Base-by-base conservation (phyloP, 1,284 basidiomycete species). In the Kwoniella shivajii region DNA sequence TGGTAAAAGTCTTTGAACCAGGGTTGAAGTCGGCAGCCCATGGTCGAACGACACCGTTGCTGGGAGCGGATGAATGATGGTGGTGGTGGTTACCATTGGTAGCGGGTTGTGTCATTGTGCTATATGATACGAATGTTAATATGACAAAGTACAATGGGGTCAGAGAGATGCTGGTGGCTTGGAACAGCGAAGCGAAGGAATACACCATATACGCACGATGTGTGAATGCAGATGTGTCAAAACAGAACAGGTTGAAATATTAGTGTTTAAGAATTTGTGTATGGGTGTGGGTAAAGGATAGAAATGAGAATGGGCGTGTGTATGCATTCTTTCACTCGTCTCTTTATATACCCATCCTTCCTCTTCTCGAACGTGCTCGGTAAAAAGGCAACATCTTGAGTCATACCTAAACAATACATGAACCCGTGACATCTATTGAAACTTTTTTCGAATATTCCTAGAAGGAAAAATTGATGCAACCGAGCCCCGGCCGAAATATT, bases 21-120 rank as follows among this genome's bases (percentile, higher is more conserved):
- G 51, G 42, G 43, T 44, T 45, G 43, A 53, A 53, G 22, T 43
- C 34, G 20, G 51, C 34, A n/a, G 51, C 42, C 51, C 51, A 53
- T 3, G 51, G 51, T 44, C 51, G 29, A 22, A 53, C 24, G 10
- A 53, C 41, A 16, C 51, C 51, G 20, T 43, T 43, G 20, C 30
- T 31, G 30, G 26, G 36, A 24, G 42, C 20, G 45, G 42, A 27
- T 41, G 29, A 38, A 24, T 42, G 41, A 13, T 34, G 27, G 50
- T 44, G 43, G 26, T 53, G 51, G 18, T 50, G 22, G 20, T 1
- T 31, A 31, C 49, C 39, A 20, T 50, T 39, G 30, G n/a, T n/a
- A n/a, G n/a, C n/a, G n/a, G 37, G 49, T n/a, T 29, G 48, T 18
- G 31, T 34, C 34, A 38, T 50, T 49, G 18, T 47, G 30, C 31